These are phyloP conservation scores for Cenchrus fungigraminus DNA, from an alignment of 176 grass and related monocot genomes.

Conservation along the genomic window DNA sequence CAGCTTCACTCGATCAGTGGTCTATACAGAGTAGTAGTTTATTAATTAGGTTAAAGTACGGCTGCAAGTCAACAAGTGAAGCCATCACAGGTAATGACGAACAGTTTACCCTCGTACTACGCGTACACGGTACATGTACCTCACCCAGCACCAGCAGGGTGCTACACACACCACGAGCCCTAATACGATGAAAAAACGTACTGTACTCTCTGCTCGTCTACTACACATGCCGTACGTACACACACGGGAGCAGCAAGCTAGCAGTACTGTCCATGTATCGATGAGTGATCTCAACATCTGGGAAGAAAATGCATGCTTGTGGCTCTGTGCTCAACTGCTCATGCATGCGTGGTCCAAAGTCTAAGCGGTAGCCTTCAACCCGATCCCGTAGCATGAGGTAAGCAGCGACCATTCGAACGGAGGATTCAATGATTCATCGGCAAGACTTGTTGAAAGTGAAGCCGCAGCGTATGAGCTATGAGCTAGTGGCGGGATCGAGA, in stretches of 20 bases:
- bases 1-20: neutral
- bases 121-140: neutral
- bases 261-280: neutral
- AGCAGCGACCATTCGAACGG: neutral
- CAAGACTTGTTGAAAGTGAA: neutral
- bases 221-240: neutral
- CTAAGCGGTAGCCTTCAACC: slow-evolving; percentile 6
- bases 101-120: neutral
- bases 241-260: neutral
- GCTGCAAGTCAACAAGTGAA: neutral
- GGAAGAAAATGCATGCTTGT: neutral
- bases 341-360: neutral
- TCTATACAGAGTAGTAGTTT: neutral
- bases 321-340: neutral
- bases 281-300: neutral
- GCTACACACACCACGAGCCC: neutral
- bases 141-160: too few species aligned
- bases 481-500: too few species aligned
- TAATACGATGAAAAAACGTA: neutral
- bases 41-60: neutral
- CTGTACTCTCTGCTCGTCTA: too few species aligned
- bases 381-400: neutral
- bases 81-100: neutral
- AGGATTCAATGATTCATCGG: neutral
- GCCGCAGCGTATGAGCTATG: neutral